A percentile compares a stretch with the other conserved stretches of the same genome.
Evolutionary conservation across 257 asterid species (phyloP).

Genomic region (Solanum etuberosum): DNA sequence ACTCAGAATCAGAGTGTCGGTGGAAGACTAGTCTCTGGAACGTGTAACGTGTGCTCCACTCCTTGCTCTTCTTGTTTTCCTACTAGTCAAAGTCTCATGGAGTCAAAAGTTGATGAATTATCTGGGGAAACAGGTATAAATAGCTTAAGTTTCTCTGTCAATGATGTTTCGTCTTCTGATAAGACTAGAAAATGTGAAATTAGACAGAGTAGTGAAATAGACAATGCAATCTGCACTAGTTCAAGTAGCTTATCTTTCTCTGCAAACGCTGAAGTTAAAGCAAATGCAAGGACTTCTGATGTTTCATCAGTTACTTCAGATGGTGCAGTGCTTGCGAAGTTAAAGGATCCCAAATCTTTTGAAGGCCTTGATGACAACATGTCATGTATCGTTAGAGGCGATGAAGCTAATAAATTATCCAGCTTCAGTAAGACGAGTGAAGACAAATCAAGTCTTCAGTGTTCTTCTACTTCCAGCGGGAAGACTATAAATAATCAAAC

Average conservation of each 20-base stretch:
- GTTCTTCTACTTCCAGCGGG: slow-evolving; percentile 4
- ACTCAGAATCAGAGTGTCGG: slow-evolving; percentile 23
- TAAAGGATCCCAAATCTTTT: slow-evolving; percentile 27
- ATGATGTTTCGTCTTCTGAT: slow-evolving; percentile 3
- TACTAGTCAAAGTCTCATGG: slow-evolving; percentile 36
- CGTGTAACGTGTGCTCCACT: slow-evolving; percentile 60
- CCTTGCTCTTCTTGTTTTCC: slow-evolving; percentile 66
- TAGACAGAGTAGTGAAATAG: slow-evolving; percentile 33
- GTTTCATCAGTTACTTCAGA: slow-evolving; percentile 36
- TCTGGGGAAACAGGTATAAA: slow-evolving; percentile 52
- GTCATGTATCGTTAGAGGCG: slow-evolving; percentile 39
- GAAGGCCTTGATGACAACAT: slow-evolving; percentile 49
- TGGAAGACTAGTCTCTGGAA: slow-evolving; percentile 28
- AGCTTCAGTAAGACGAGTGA: neutral
- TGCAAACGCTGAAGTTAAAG: slow-evolving; percentile 39
- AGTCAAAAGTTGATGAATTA: slow-evolving; percentile 41
- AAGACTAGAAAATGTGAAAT: slow-evolving; percentile 19
- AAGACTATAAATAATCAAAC: neutral
- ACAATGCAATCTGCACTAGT: slow-evolving; percentile 31
- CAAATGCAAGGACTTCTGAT: slow-evolving; percentile 34
- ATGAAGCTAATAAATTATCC: slow-evolving; percentile 17
- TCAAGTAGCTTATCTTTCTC: slow-evolving; percentile 41
- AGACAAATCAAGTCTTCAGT: slow-evolving; percentile 6
- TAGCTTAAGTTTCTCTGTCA: slow-evolving; percentile 10
- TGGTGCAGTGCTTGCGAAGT: slow-evolving; percentile 29